Evolutionary conservation across 768 basidiomycete genomes (phyloP), one percentile per base, ranked within the genome.

Genomic region (Boletus sp.): DNA sequence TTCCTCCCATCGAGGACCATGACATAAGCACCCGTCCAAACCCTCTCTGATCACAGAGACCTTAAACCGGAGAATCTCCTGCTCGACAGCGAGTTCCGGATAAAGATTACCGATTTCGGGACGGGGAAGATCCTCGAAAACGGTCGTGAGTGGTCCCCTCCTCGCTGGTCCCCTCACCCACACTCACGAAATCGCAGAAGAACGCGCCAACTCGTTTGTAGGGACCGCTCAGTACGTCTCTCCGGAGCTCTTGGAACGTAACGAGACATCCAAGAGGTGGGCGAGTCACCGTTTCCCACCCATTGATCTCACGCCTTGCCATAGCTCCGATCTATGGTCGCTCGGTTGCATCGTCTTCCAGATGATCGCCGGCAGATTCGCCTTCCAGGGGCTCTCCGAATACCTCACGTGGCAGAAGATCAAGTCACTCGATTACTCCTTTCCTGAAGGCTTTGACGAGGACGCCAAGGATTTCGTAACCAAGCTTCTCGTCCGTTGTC

Each of bases 51-150:
- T 55, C 46, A 14, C 68, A 85, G 85, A 52, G 88, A 91, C 66
- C 77, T 91, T 32, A 90, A 91, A 68, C 89, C 89, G 10, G 89
- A 90, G 71, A 98, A 98, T 68, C 77, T 98, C 30, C 78, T 99
- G 9, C 78, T 99, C n/a, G 93, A 96, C 61, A 81, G 81, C 34
- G 80, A 85, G 15, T 90, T 87, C 73, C 84, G 93, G 50, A 83
- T 97, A 66, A 96, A 93, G 70, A 82, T 99, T n/a, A 91, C 93
- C 15, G 97, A 99, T 70, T 98, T 98, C 71, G 97, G 97, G 7
- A 95, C 93, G 5, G 93, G 93, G 19, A 89, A 90, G 72, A 75
- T 90, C 57, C 73, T 85, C 33, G 83, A 85, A 56, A 66, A 78
- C 21, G 76, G 74, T 48, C 71, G 85, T 85, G 51, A 64, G 83